Conservation (phyloP, 495 filamentous ascomycete species). For the Neurospora intermedia region DNA sequence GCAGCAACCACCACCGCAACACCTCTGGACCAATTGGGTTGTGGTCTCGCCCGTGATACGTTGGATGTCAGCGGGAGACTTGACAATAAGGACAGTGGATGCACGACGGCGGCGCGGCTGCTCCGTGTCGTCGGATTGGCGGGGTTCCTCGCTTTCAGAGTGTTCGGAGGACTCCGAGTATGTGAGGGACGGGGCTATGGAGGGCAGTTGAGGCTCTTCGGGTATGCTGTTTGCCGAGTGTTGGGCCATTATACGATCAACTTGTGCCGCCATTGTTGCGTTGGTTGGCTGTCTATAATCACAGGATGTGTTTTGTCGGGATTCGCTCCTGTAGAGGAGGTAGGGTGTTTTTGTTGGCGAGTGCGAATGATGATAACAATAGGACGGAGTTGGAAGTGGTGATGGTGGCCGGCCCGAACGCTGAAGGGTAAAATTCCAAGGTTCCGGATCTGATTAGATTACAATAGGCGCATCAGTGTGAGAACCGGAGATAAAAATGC, state of each 20-base stretch:
- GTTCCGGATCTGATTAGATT: not conserved
- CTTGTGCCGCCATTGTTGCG: conserved; percentile 19
- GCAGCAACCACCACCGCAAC: conserved; percentile 93
- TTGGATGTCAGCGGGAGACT: conserved; percentile 63
- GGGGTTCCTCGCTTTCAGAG: conserved; percentile 28
- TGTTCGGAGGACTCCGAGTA: conserved; percentile 39
- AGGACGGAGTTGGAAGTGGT: not conserved
- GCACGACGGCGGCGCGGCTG: conserved; percentile 50
- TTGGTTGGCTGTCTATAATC: not conserved
- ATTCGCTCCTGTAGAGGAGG: not conserved
- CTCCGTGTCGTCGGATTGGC: conserved; percentile 8
- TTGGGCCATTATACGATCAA: conserved; percentile 20
- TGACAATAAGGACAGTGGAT: conserved; percentile 69
- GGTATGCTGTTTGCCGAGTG: conserved; percentile 23
- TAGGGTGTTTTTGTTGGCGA: not conserved
- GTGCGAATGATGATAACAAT: not conserved
- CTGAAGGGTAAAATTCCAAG: not conserved
- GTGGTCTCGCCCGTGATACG: conserved; percentile 54
- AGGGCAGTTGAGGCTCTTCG: conserved; percentile 27
- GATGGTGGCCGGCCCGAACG: not conserved
- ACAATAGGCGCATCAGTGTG: not conserved
- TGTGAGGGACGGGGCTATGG: conserved; percentile 38
- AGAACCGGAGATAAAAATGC: not conserved
- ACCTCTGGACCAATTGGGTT: conserved; percentile 54
- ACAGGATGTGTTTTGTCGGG: not conserved